Evolutionary conservation across 2,329 filamentous ascomycete species (phyloP), one percentile per base, ranked within the genome.

Genomic region (Aspergillus spinulosporus): DNA sequence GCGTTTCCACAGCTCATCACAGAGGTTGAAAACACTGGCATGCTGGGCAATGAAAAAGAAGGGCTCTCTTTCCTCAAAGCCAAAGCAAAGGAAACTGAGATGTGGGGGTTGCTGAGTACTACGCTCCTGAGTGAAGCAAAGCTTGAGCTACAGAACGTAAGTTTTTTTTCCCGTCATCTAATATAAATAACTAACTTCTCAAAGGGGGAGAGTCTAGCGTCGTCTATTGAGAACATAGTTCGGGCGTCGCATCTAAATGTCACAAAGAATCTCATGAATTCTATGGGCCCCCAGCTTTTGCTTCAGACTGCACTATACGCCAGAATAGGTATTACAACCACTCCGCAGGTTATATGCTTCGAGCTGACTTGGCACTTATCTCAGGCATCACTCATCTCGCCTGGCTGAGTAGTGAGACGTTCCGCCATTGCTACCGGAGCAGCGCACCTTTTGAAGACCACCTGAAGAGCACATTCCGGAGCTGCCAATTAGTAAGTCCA

Each of bases 121-220:
- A 89, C 91, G 1, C 77, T 96, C 11, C 79, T 96, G 52, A 92
- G 88, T 64, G 92, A 97, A 72, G 90, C 92, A 2, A 95, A 92
- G 69, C 77, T 95, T 42, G 84, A 84, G 15, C 80, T 97, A 55
- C 82, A 85, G 52, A 88, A 86, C 66, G 91, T 91, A 74, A 82
- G 87, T 9, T 9, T 28, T 29, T 14, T 11, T 7, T 2, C 21
- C 34, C n/a, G 36, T n/a, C 46, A 32, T 46, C 5, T 26, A 37
- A 32, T 1, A 8, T 36, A 64, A 52, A 39, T 1, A 45, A 14
- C 54, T 70, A 49, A 71, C 56, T 54, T 57, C 28, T 12, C 9
- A 5, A 36, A 84, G 82, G 84, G 84, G 46, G 83, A 84, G 56
- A 80, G 79, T 56, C 72, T 85, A 46, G 75, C 82, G 2, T 77